phyloP scores from a whole-genome alignment of 192 early-diverging fungal genomes.

The Entophlyctis luteolus region DNA sequence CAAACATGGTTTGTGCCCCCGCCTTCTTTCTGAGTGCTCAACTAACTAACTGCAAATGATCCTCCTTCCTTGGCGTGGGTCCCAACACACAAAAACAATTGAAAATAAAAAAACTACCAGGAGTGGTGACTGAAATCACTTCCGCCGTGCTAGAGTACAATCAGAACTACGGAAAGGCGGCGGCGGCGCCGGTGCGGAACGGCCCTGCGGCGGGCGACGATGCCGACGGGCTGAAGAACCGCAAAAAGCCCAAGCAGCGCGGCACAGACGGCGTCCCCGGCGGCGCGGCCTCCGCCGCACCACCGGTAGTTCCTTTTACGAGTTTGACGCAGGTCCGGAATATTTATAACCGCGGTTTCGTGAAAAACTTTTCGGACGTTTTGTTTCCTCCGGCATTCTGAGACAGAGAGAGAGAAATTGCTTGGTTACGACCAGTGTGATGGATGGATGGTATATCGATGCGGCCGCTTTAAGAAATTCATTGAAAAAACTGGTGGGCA shows the following conservation, averaged over 20 bases:
- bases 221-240: not conserved
- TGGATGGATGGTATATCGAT: no score
- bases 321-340: conserved; percentile 28
- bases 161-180: conserved; percentile 18
- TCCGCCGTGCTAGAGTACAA: conserved; percentile 32
- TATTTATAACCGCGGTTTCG: conserved; percentile 37
- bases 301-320: conserved; percentile 20
- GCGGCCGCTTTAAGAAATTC: no score
- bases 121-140: conserved; percentile 23
- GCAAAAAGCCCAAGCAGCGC: not conserved
- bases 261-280: not conserved
- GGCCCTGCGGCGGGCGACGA: not conserved
- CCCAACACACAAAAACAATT: no score
- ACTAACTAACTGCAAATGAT: no score
- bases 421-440: no score
- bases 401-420: no score
- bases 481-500: no score
- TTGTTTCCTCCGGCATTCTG: conserved; percentile 34
- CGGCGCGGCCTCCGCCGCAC: not conserved
- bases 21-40: not conserved
- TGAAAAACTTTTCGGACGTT: conserved; percentile 33
- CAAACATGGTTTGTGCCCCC: not conserved
- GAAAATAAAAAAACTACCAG: no score
- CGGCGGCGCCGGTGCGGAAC: not conserved
- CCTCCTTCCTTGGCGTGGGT: no score